Base-by-base conservation (phyloP, 768 basidiomycete genomes). In the Leccinum rimulosum region DNA sequence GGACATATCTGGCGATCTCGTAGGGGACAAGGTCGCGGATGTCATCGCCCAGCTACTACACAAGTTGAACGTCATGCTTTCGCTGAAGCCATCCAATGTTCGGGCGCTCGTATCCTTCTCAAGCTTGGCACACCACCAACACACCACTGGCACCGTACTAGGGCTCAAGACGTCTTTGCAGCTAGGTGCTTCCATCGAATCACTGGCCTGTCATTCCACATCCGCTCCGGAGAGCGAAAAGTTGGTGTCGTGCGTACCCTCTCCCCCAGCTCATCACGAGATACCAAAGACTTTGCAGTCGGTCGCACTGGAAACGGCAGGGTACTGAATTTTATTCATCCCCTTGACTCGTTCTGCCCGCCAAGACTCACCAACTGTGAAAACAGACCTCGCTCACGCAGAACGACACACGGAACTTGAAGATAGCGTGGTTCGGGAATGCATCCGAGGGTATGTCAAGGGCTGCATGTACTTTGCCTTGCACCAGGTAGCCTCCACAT, bases 391-490 rank as follows among this genome's bases (percentile, higher is more conserved):
- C 87, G 19, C 66, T 80, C 54, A 78, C 80, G 2, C 67, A 74
- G 87, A 91, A 67, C 83, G 79, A 66, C 82, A 88, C 63, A 78
- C 80, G 3, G 89, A 95, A 65, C 74, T 97, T 10, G 94, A 97
- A 66, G 80, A 82, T 31, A 94, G 93, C 72, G 88, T 96, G 49
- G 75, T 96, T 11, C 78, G 85, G 30, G 91, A 95, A 72, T 87
- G 85, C 56, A 79, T 93, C 33, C 80, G 83, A 54, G 88, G 92
- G 65, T 93, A 86, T 66, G 79, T 82, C 14, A 91, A 88, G 66
- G 93, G 93, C 12, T 88, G 85, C 50, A 95, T 97, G 91, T 95
- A 89, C 73, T 96, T 93, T 69, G 81, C 92, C 1, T 89, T 95
- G 89, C 68, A 95, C 93, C 7, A 84, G 91, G 91, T 91, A 64